Evolutionary conservation across 2,329 filamentous ascomycete species (phyloP).

Genomic region (Calonectria naviculata): DNA sequence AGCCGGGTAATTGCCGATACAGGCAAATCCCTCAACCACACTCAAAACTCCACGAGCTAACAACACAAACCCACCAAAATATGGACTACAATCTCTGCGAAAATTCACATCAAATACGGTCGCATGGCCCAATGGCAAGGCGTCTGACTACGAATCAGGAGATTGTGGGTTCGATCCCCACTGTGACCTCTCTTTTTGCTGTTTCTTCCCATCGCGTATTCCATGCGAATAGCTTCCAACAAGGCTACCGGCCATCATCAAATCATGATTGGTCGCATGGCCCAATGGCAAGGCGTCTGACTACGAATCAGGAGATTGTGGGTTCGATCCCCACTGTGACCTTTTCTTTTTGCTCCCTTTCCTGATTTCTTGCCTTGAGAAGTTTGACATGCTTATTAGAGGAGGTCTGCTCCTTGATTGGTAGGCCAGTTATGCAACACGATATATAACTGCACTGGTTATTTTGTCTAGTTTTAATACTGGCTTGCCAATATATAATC

Average conservation of each 20-base stretch:
- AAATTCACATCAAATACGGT: neutral
- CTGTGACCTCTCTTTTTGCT: conserved; percentile 23
- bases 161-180: conserved; percentile 47
- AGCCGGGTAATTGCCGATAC: neutral
- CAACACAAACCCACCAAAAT: neutral
- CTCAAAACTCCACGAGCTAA: neutral
- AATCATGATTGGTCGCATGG: conserved; percentile 5
- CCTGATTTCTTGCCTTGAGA: neutral
- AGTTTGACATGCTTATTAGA: neutral
- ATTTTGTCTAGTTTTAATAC: neutral
- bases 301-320: conserved; percentile 48
- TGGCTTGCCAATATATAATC: too few relatives aligned
- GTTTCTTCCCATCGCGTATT: too few relatives aligned
- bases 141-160: conserved; percentile 49
- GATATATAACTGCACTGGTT: neutral
- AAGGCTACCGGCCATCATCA: too few relatives aligned
- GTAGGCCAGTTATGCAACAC: neutral
- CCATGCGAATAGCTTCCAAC: too few relatives aligned
- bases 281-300: conserved; percentile 45
- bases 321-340: conserved; percentile 45
- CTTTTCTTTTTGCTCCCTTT: neutral
- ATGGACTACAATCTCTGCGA: neutral
- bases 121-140: conserved; percentile 38
- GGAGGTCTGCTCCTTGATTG: neutral
- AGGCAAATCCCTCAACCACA: conserved; percentile 5